Conservation (phyloP, 805 yeast genomes). For the Saturnispora zaruensis region DNA sequence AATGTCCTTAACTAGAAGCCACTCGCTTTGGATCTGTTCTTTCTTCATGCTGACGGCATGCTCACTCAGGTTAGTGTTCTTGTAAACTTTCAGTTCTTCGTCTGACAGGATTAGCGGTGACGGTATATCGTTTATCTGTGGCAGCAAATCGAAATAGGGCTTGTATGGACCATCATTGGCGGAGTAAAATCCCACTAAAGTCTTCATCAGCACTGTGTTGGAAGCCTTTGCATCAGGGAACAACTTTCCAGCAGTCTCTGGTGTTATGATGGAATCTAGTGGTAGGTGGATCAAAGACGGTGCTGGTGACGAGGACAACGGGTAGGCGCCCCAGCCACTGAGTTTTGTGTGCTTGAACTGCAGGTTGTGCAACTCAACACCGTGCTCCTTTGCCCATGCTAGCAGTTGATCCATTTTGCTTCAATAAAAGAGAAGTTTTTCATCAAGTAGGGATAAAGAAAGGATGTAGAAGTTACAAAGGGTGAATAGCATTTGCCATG, state of each 20-base stretch:
- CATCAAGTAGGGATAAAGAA: background rate
- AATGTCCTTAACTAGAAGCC: constrained; percentile 26
- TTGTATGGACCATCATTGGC: background rate
- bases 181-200: constrained; percentile 15
- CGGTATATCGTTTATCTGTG: constrained; percentile 35
- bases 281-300: constrained; percentile 16
- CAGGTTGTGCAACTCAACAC: background rate
- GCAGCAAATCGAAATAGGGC: constrained; percentile 43
- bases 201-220: constrained; percentile 9
- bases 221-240: constrained; percentile 7
- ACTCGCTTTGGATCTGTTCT: constrained; percentile 42
- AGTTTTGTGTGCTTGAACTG: constrained; percentile 18
- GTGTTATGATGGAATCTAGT: constrained; percentile 17
- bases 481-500: background rate
- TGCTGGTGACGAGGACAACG: background rate
- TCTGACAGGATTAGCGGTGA: constrained; percentile 59
- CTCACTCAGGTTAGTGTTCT: constrained; percentile 52
- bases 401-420: background rate
- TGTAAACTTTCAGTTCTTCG: constrained; percentile 31
- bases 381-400: constrained; percentile 3
- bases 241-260: constrained; percentile 17
- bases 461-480: background rate
- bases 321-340: constrained; percentile 30
- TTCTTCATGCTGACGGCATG: constrained; percentile 39
- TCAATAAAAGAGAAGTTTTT: background rate